Conservation (phyloP, 2,329 filamentous ascomycete genomes). For the Aspergillus jensenii region DNA sequence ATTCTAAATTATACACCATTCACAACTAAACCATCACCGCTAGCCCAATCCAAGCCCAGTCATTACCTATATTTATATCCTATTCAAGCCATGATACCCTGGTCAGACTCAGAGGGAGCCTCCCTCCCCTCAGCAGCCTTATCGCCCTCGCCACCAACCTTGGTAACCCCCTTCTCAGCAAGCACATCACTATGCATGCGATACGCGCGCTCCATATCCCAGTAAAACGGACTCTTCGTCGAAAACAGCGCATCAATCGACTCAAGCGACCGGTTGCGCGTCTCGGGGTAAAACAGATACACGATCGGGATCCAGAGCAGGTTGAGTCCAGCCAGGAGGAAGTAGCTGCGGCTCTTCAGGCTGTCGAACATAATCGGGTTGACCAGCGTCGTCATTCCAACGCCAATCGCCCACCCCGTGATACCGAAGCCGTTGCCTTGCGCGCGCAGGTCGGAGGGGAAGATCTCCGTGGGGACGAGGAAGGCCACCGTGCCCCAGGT, state of each 20-base stretch:
- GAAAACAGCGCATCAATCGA: conserved; percentile 54
- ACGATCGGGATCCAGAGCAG: conserved; percentile 53
- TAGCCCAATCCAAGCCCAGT: too few species aligned
- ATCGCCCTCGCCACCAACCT: not conserved
- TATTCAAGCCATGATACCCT: not conserved
- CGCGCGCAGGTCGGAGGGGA: conserved; percentile 56
- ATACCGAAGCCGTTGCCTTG: conserved; percentile 61
- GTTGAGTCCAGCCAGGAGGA: conserved; percentile 54
- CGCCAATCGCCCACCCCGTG: conserved; percentile 59
- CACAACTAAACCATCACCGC: too few species aligned
- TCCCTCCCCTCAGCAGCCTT: not conserved
- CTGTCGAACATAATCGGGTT: conserved; percentile 52
- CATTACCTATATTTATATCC: not conserved
- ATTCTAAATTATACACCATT: too few species aligned
- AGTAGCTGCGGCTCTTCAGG: conserved; percentile 51
- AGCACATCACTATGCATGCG: conserved; percentile 31
- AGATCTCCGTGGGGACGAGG: conserved; percentile 57
- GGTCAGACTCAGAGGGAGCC: not conserved
- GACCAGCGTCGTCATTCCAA: conserved; percentile 55
- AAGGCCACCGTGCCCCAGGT: conserved; percentile 55
- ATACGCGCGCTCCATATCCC: conserved; percentile 48
- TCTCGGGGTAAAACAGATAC: conserved; percentile 57
- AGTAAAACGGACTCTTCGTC: conserved; percentile 45
- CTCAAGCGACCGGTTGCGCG: conserved; percentile 51
- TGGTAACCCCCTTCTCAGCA: not conserved